A percentile compares a stretch with the other conserved stretches of the same genome.
Conservation (phyloP, 1,284 basidiomycete species). For the Boletellus sp. region DNA sequence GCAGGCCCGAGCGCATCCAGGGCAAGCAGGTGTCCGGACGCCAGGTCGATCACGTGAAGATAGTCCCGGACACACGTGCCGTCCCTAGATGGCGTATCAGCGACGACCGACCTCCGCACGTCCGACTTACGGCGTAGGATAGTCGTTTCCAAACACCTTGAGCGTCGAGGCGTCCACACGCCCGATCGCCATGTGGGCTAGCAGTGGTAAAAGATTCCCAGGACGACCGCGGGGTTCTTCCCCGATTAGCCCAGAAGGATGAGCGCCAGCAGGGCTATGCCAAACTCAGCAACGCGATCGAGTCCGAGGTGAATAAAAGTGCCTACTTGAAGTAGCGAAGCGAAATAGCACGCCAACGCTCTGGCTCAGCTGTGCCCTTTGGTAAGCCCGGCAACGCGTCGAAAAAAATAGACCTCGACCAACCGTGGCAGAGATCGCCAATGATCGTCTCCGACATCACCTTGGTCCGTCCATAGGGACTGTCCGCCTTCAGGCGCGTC, state of each 20-base stretch:
- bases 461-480: conserved; percentile 94
- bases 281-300: conserved; percentile 2
- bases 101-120: not conserved
- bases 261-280: conserved; percentile 87
- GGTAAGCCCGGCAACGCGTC: conserved; percentile 8
- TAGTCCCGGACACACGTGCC: conserved; percentile 98
- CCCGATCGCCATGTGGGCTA: conserved; percentile 95
- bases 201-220: conserved; percentile 90
- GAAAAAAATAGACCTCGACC: conserved; percentile 25
- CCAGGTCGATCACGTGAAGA: conserved; percentile 94
- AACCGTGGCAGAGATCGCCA: conserved; percentile 83
- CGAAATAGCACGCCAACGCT: conserved; percentile 76
- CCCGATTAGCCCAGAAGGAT: conserved; percentile 93
- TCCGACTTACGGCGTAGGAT: conserved; percentile 79
- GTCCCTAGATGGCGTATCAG: conserved; percentile 54
- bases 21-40: conserved; percentile 89
- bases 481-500: conserved; percentile 85
- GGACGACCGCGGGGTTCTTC: conserved; percentile 96
- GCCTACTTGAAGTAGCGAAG: conserved; percentile 95
- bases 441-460: conserved; percentile 92
- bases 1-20: conserved; percentile 78
- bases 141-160: conserved; percentile 97
- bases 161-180: conserved; percentile 78
- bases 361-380: conserved; percentile 53
- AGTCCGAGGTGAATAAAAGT: not conserved